A percentile compares a stretch with the other conserved stretches of the same genome.
Conservation (phyloP, 164 flowering plant species). For the Akebia trifoliata region DNA sequence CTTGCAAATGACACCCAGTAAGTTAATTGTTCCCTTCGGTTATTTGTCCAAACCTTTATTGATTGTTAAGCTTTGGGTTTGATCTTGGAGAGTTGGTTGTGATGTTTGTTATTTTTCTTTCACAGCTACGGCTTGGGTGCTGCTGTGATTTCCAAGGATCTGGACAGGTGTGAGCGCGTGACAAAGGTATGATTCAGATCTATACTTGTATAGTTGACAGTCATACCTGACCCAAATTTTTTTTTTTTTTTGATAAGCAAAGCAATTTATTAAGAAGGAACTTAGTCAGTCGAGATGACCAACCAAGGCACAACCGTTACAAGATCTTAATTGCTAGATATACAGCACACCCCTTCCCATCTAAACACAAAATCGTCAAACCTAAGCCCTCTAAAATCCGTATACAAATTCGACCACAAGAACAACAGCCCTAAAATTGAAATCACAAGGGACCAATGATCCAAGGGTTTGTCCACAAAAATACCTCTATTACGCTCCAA, state of each 20-base stretch:
- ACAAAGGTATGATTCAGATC: slow-evolving; percentile 49
- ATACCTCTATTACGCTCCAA: no score
- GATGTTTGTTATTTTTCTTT: slow-evolving; percentile 10
- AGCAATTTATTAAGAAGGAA: no score
- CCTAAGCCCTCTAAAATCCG: no score
- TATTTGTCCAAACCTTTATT: not conserved
- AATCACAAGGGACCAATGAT: no score
- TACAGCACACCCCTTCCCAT: no score
- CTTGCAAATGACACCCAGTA: slow-evolving; percentile 86
- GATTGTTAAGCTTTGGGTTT: not conserved
- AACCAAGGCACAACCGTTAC: no score
- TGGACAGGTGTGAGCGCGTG: slow-evolving; percentile 86
- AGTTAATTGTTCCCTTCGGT: slow-evolving; percentile 24
- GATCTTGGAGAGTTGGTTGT: not conserved
- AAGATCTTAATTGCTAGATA: no score
- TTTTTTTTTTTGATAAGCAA: not conserved
- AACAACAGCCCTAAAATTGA: no score
- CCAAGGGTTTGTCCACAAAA: no score
- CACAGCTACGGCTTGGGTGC: slow-evolving; percentile 81
- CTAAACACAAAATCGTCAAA: no score
- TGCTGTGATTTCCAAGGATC: slow-evolving; percentile 86
- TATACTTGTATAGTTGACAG: not conserved
- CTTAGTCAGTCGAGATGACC: no score
- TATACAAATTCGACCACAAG: no score
- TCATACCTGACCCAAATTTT: not conserved